A percentile compares a stretch with the other conserved stretches of the same genome.
Conservation (phyloP, 108 stramenopile species). For the Pseudonitzschia multistriata region DNA sequence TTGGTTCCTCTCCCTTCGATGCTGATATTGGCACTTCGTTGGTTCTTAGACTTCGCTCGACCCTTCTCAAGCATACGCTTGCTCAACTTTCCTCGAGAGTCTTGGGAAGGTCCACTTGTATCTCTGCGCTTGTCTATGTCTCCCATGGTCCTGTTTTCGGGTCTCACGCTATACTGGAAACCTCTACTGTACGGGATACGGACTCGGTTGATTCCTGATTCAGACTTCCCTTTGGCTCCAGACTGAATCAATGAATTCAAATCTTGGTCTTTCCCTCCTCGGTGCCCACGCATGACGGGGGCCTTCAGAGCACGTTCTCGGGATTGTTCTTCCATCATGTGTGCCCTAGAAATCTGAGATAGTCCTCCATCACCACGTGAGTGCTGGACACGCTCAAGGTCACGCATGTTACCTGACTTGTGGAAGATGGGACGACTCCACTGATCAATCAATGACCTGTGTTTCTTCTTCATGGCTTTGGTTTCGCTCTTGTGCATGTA, state of each 20-base stretch:
- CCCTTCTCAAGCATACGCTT: slow-evolving; percentile 79
- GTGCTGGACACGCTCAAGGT: slow-evolving; percentile 72
- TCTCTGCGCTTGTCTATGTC: slow-evolving; percentile 57
- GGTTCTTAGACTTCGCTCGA: slow-evolving; percentile 66
- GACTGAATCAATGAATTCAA: slow-evolving; percentile 39
- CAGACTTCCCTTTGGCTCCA: slow-evolving; percentile 35
- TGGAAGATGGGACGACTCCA: slow-evolving; percentile 91
- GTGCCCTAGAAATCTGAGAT: slow-evolving; percentile 47
- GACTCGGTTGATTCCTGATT: slow-evolving; percentile 77
- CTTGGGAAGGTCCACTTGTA: slow-evolving; percentile 31
- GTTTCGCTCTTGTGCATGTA: slow-evolving; percentile 88
- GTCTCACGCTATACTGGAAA: slow-evolving; percentile 79
- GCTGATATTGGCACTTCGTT: slow-evolving; percentile 82
- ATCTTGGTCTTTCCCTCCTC: slow-evolving; percentile 40
- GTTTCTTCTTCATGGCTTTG: slow-evolving; percentile 69
- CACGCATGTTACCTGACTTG: slow-evolving; percentile 87
- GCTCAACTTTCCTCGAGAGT: slow-evolving; percentile 57
- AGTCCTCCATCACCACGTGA: slow-evolving; percentile 49
- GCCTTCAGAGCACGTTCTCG: slow-evolving; percentile 5
- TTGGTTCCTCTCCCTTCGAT: slow-evolving; percentile 80
- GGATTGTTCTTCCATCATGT: slow-evolving; percentile 29
- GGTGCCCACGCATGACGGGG: slow-evolving; percentile 11
- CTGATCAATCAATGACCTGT: slow-evolving; percentile 75
- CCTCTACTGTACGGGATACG: slow-evolving; percentile 84
- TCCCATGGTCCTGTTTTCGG: slow-evolving; percentile 48